Evolutionary conservation across 176 grass and related monocot species (phyloP), one percentile per base, ranked within the genome.

Genomic region (Sorghum bicolor): DNA sequence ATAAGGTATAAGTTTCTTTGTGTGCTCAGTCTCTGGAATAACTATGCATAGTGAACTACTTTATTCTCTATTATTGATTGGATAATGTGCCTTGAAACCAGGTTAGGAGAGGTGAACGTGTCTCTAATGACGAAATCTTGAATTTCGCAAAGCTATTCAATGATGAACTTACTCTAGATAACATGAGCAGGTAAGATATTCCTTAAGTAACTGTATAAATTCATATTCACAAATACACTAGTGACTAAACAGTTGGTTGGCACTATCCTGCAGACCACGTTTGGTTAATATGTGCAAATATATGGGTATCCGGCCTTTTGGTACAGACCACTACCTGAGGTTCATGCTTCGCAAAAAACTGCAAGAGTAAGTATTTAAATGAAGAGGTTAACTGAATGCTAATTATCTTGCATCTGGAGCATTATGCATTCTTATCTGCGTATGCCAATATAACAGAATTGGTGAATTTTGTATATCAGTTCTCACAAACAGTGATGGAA

Each of bases 201-300:
- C 70, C 74, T 65, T 86, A 5, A 75, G 30, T 70, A 62, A 70
- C 5, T 81, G 57, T 86, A 68, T 62, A 79, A 61, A 36, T 79
- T 83, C 32, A 79, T 53, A 37, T 64, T 82, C 67, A 47, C 36
- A 50, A 50, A 19, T 50, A 32, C 32, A 65, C 44, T 40, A 62
- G 45, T 65, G 26, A 64, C 57, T 64, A 65, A 72, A 64, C 69
- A 62, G 38, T 36, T 83, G 19, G 73, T 74, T 63, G 64, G 6
- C 17, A 32, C 29, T 82, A 70, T 32, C 64, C 33, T 91, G 75
- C 89, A 99, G 96, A 87, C 61, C 96, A 45, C 91, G 96, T 25
- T 92, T 99, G 91, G 93, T 99, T 29, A 99, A 99, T 85, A 99
- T 99, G 96, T 99, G 96, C 87, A 99, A 99, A 80, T 99, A 99